Percentiles rank a stretch among this genome's conserved stretches.
Evolutionary conservation across 495 filamentous ascomycete genomes (phyloP).

Genomic region (Trichocladium uniseriatum): DNA sequence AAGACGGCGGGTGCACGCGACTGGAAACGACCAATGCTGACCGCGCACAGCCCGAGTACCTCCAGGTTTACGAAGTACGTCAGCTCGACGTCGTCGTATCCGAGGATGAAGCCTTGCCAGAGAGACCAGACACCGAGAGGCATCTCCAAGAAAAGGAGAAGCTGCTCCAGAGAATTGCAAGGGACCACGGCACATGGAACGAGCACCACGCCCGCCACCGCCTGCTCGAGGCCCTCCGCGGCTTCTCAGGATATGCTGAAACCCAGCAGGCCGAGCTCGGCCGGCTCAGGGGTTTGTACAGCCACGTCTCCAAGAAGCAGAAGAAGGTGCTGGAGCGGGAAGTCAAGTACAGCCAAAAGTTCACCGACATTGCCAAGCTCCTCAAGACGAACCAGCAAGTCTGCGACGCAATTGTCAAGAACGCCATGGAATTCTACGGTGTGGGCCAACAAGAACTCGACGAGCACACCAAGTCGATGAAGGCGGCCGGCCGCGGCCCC

Average conservation of each 20-base stretch:
- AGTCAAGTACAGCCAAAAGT: slow-evolving; percentile 21
- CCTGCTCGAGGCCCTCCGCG: slow-evolving; percentile 24
- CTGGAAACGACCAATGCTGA: too few relatives aligned
- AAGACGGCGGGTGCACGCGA: too few relatives aligned
- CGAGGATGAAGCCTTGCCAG: too few relatives aligned
- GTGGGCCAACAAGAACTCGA: slow-evolving; percentile 23
- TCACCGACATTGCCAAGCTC: slow-evolving; percentile 14
- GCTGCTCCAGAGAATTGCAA: slow-evolving; percentile 8
- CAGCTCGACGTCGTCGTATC: too few relatives aligned
- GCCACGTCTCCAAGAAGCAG: slow-evolving; percentile 19
- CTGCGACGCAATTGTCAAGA: slow-evolving; percentile 20
- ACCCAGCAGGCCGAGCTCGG: slow-evolving; percentile 17
- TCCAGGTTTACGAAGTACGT: too few relatives aligned
- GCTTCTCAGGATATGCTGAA: slow-evolving; percentile 23
- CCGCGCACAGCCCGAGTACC: too few relatives aligned
- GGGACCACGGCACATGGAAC: slow-evolving; percentile 8
- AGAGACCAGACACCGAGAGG: not conserved
- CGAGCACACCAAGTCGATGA: slow-evolving; percentile 17
- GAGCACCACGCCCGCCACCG: slow-evolving; percentile 21
- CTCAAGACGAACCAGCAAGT: slow-evolving; percentile 21
- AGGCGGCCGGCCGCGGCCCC: slow-evolving; percentile 8
- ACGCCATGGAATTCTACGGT: slow-evolving; percentile 24
- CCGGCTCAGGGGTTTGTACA: slow-evolving; percentile 20
- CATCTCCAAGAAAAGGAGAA: slow-evolving; percentile 9
- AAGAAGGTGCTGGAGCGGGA: slow-evolving; percentile 12